phyloP scores from a whole-genome alignment of 2,329 filamentous ascomycete genomes.

The Mollisiaceae sp. region DNA sequence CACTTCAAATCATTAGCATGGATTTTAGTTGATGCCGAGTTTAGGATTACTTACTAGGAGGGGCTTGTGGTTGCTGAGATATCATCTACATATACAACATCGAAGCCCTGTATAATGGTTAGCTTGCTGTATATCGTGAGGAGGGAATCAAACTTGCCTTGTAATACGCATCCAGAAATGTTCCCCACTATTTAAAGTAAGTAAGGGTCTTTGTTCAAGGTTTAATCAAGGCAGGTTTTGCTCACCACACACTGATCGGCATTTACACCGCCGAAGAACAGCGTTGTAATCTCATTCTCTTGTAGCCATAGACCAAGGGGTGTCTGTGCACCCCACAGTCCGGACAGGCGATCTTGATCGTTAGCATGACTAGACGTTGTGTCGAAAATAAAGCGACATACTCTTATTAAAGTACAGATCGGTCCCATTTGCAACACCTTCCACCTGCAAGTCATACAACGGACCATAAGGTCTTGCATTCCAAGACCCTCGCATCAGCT shows the following conservation, averaged over 20 bases:
- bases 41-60: conserved; percentile 28
- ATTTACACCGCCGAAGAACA: conserved; percentile 43
- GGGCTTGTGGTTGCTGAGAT: conserved; percentile 41
- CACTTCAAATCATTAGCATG: conserved; percentile 16
- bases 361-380: not conserved
- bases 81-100: conserved; percentile 42
- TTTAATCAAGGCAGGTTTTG: not conserved
- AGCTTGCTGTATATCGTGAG: not conserved
- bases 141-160: conserved; percentile 23
- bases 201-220: too few relatives aligned
- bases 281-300: conserved; percentile 42
- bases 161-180: conserved; percentile 42
- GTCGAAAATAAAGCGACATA: not conserved
- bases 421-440: conserved; percentile 37
- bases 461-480: conserved; percentile 42
- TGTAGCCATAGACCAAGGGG: conserved; percentile 41
- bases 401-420: conserved; percentile 42
- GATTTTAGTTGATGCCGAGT: too few relatives aligned
- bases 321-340: conserved; percentile 42
- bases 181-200: conserved; percentile 33
- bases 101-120: conserved; percentile 33
- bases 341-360: conserved; percentile 35
- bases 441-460: conserved; percentile 36
- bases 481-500: conserved; percentile 39
- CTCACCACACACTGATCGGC: conserved; percentile 41